These are phyloP conservation scores for Colletotrichum brevisporum DNA, from an alignment of 2,329 filamentous ascomycete species.

Conservation along the genomic window DNA sequence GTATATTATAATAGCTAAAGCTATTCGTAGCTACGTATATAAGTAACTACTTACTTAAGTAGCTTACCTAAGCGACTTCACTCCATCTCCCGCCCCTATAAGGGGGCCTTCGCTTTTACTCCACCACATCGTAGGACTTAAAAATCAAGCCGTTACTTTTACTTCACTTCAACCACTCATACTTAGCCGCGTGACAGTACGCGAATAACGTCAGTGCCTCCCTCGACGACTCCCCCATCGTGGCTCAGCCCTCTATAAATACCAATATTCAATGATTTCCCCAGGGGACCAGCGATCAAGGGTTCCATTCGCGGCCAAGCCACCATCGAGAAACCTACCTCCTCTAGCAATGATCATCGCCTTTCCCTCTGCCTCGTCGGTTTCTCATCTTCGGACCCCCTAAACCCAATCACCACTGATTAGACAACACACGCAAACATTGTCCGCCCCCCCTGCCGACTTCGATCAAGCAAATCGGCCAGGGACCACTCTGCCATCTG, in stretches of 20 bases:
- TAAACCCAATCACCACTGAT: neutral
- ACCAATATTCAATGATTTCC: conserved; percentile 38
- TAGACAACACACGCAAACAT: too few relatives aligned
- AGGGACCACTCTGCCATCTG: conserved; percentile 25
- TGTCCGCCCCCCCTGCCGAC: conserved; percentile 13
- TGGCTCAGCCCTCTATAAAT: conserved; percentile 41
- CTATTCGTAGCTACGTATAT: too few relatives aligned
- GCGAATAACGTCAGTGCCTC: conserved; percentile 35
- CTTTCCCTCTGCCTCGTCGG: neutral
- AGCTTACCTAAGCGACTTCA: too few relatives aligned
- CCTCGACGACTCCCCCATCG: conserved; percentile 15
- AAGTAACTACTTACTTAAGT: too few relatives aligned
- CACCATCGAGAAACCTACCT: conserved; percentile 36
- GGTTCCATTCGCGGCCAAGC: conserved; percentile 29
- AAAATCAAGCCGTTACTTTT: too few relatives aligned
- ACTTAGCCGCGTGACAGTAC: too few relatives aligned
- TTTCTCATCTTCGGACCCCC: conserved; percentile 3
- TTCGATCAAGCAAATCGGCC: conserved; percentile 19
- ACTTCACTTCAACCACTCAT: too few relatives aligned
- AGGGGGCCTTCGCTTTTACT: too few relatives aligned
- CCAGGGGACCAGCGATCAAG: conserved; percentile 37
- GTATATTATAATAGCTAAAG: too few relatives aligned
- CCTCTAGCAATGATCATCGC: conserved; percentile 38
- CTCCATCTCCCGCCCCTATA: too few relatives aligned
- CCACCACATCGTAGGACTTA: too few relatives aligned